phyloP scores from a whole-genome alignment of 75 land plant genomes.

The Larix kaempferi region DNA sequence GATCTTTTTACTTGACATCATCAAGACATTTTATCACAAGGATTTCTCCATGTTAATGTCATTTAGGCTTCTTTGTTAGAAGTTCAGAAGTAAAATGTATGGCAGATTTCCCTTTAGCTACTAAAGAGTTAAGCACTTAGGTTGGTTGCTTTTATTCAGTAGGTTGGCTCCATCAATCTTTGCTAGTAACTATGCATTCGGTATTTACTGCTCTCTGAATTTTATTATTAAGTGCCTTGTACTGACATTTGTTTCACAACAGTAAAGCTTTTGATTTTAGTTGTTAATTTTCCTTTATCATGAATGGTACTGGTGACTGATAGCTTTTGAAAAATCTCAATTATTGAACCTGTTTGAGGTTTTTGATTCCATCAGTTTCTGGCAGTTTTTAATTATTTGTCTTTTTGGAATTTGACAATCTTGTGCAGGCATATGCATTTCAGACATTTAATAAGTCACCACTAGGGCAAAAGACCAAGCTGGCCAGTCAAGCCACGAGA shows the following conservation, averaged over 20 bases:
- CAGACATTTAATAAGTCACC: background rate
- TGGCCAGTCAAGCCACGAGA: slow-evolving; percentile 1
- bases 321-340: background rate
- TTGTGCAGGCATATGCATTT: slow-evolving; percentile 13
- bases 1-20: background rate
- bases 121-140: no score
- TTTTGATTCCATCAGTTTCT: background rate
- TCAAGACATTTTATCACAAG: background rate
- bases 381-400: background rate
- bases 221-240: background rate
- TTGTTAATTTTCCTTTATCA: background rate
- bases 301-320: no score
- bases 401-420: background rate
- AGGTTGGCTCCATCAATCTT: background rate
- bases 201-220: background rate
- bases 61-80: background rate
- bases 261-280: background rate
- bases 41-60: background rate
- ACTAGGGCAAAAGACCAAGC: background rate
- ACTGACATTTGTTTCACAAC: background rate
- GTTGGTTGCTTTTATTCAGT: background rate
- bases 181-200: background rate
- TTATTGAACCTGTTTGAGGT: background rate
- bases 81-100: background rate
- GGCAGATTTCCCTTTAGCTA: no score